Evolutionary conservation across 2,329 filamentous ascomycete genomes (phyloP), one percentile per base, ranked within the genome.

Genomic region (Cytospora schulzeri): DNA sequence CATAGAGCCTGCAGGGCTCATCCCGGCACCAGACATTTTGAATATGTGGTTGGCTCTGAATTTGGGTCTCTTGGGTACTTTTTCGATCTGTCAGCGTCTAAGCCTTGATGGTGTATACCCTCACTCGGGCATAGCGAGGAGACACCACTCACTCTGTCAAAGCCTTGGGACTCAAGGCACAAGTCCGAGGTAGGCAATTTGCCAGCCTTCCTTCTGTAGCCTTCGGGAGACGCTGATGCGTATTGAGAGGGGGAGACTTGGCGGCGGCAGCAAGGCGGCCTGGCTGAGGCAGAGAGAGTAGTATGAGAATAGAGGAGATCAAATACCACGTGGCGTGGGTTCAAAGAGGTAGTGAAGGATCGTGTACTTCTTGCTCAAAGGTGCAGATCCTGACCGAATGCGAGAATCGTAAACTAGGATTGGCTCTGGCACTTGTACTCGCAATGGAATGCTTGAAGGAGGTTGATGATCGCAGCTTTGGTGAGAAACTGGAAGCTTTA

Each of bases 1-100:
- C 12, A 35, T 31, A 48, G 31, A n/a, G n/a, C 56, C 24, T 19
- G 38, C 7, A 19, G 38, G 38, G 17, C 11, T 28, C 24, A 29
- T 26, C 12, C 38, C 38, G 7, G 35, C 31, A 4, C 48, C 57
- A 48, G 28, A 28, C 60, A 64, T 64, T 3, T 3, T 64, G 31
- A 17, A 26, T 4, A 5, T 4, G 52, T 11, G 26, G 24, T 24
- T 60, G 12, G 15, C 11, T 45, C 17, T n/a, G n/a, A n/a, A n/a
- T n/a, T 7, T 15, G 19, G 17, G n/a, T n/a, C n/a, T n/a, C 15
- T 50, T 7, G 9, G 35, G 14, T 26, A 19, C 19, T 11, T 28
- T 1, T 6, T 19, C 22, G 5, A 35, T 28, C n/a, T 26, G n/a
- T 48, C 24, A 9, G n/a, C 24, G 11, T 24, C n/a, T 4, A 19